Percentiles rank a stretch among this genome's conserved stretches.
Evolutionary conservation across 2,329 filamentous ascomycete genomes (phyloP).

Genomic region (Aspergillus fumigatiaffinis): DNA sequence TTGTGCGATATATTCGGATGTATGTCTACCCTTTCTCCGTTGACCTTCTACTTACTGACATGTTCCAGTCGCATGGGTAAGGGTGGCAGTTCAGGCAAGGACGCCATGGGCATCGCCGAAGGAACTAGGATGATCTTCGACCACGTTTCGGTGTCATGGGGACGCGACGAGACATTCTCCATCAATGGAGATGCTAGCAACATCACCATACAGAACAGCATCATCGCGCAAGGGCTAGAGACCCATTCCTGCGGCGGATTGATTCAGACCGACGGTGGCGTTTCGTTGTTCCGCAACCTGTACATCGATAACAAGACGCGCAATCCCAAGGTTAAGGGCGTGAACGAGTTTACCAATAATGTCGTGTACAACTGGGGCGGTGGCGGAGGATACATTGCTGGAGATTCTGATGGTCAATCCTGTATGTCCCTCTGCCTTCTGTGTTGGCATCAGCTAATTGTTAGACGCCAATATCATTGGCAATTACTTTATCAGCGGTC

Average conservation of each 20-base stretch:
- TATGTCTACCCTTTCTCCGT: neutral
- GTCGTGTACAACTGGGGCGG: slow-evolving; percentile 52
- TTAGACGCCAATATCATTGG: slow-evolving; percentile 49
- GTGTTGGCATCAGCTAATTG: neutral
- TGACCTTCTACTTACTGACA: neutral
- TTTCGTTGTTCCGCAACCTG: slow-evolving; percentile 51
- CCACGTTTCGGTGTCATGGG: slow-evolving; percentile 52
- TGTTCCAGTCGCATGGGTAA: slow-evolving; percentile 29
- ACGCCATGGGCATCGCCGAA: slow-evolving; percentile 52
- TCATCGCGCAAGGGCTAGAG: slow-evolving; percentile 53
- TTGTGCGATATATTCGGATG: slow-evolving; percentile 56
- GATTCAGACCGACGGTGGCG: slow-evolving; percentile 24
- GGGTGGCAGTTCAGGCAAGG: slow-evolving; percentile 50
- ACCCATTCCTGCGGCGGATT: slow-evolving; percentile 52
- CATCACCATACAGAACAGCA: slow-evolving; percentile 51
- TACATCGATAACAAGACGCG: slow-evolving; percentile 57
- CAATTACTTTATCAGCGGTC: slow-evolving; percentile 57
- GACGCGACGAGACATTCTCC: slow-evolving; percentile 54
- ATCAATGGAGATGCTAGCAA: slow-evolving; percentile 48
- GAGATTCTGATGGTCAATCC: slow-evolving; percentile 46
- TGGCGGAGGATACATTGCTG: slow-evolving; percentile 55
- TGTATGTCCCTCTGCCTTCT: slow-evolving; percentile 8
- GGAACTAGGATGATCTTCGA: slow-evolving; percentile 55
- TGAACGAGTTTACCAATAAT: slow-evolving; percentile 51
- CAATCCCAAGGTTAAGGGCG: slow-evolving; percentile 55